Evolutionary conservation across 2,329 filamentous ascomycete species (phyloP), one percentile per base, ranked within the genome.

Genomic region (Colletotrichum lentis): DNA sequence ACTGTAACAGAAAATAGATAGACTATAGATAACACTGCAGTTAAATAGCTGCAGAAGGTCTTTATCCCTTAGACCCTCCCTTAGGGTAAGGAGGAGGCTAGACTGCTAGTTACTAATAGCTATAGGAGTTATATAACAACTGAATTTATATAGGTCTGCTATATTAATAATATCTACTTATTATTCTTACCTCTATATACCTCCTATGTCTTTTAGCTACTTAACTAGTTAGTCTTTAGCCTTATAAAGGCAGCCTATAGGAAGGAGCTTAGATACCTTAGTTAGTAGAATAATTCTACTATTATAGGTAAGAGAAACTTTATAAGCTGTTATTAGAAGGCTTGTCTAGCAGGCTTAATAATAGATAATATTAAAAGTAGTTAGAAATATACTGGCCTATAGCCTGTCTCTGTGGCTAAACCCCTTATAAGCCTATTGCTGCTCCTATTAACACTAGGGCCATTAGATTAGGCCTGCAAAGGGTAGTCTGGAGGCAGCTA

Each of bases 161-260:
- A 31, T 31, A 31, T 31, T 31, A 31, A 31, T 31, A 31, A 31
- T 1, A 31, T 31, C 27, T 31, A 31, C 5, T 8, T 7, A 1
- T 31, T 31, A 16, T 39, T 39, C 37, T 16, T 39, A 16, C 37
- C 5, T 14, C 37, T 16, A 39, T 16, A 39, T 70, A 46, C 63
- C 74, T 79, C 69, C 16, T 55, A 73, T 60, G 31, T 73, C n/a
- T 59, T 71, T 5, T 47, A 73, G 62, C 71, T 67, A 41, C 68
- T 73, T 37, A 62, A 73, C 67, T 50, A 71, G 39, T 27, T 67
- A 20, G 53, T 58, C 5, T 54, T 54, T 22, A n/a, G 27, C 18
- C 27, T 27, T n/a, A 10, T 54, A 31, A 31, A 31, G 27, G 27
- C 1, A 31, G 27, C 27, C 27, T 31, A 31, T 31, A 31, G 27